Base-by-base conservation (phyloP, 1,139 yeast species). In the Lodderomyces parapsilosis region DNA sequence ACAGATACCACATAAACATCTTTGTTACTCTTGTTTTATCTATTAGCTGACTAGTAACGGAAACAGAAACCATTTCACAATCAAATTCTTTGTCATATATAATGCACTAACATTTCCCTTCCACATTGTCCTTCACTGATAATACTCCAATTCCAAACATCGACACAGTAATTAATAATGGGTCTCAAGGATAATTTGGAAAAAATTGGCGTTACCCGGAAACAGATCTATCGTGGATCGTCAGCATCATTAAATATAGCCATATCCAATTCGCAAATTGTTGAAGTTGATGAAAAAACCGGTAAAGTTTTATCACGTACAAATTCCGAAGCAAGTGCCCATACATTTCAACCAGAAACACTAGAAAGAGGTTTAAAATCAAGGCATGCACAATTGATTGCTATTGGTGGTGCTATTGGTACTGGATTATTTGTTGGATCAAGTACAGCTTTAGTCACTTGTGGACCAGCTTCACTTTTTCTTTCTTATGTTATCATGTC, bases 381-480 rank as follows among this genome's bases (percentile, higher is more conserved):
- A 23, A 60, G 74, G 52, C 73, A 67, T 45, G 67, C 66, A 20
- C 69, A 62, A 46, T 60, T 68, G 46, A 59, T 68, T 41, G 72
- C 71, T 14, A 54, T 68, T 37, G 72, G 72, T 41, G 74, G 73
- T 38, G 65, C 69, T 47, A 67, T 68, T 40, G 74, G 74, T 43
- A 68, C 74, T 2, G 76, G 74, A 39, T 56, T 70, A 37, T 69
- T 70, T 49, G 63, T 78, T 41, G 80, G 81, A 39, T 63, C 78
- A 5, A 81, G 82, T 41, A 59, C 71, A 10, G 69, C 74, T 3
- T 59, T 79, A 33, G 54, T 68, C 9, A 51, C 55, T 11, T 68
- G 74, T 56, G 84, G 83, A 10, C 83, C 83, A 1, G 82, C 74
- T 1, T 67, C 76, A 13, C 55, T 79, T 38, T 62, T 78, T 11